Percentiles rank a stretch among this genome's conserved stretches.
phyloP scores from a whole-genome alignment of 257 asterid species.

The Solanum microdontum region DNA sequence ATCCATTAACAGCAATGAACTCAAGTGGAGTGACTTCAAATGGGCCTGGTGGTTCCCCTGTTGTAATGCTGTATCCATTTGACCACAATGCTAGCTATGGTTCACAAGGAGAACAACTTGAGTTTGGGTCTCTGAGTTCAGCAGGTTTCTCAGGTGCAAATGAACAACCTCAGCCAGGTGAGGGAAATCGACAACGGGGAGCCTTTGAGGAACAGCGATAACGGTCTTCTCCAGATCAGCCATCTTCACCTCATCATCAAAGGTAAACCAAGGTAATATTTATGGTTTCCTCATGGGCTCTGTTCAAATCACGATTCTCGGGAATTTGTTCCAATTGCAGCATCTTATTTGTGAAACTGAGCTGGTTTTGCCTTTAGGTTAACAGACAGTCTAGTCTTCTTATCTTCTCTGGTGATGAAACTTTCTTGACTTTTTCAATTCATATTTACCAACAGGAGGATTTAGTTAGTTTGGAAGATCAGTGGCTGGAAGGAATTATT shows the following conservation, averaged over 20 bases:
- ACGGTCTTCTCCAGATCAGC: slow-evolving; percentile 68
- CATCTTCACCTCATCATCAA: slow-evolving; percentile 68
- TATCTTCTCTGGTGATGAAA: neutral
- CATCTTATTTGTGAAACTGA: neutral
- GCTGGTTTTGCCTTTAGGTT: neutral
- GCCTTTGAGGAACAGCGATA: slow-evolving; percentile 45
- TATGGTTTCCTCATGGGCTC: neutral
- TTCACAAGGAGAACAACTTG: slow-evolving; percentile 65
- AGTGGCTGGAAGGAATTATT: slow-evolving; percentile 8
- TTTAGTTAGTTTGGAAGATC: slow-evolving; percentile 16
- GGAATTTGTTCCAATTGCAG: neutral
- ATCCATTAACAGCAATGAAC: slow-evolving; percentile 43
- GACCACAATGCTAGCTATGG: slow-evolving; percentile 44
- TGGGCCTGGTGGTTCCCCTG: slow-evolving; percentile 46
- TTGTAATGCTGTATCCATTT: slow-evolving; percentile 58
- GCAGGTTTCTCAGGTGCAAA: slow-evolving; percentile 47
- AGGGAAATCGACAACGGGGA: slow-evolving; percentile 38
- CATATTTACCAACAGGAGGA: slow-evolving; percentile 39
- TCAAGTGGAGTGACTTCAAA: slow-evolving; percentile 47
- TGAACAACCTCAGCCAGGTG: slow-evolving; percentile 54
- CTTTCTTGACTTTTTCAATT: neutral
- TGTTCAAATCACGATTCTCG: neutral
- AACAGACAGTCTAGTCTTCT: neutral
- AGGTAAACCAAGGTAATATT: slow-evolving; percentile 66
- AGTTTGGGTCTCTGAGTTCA: slow-evolving; percentile 77